Percentiles rank a stretch among this genome's conserved stretches.
Evolutionary conservation across 352 stramenopile genomes (phyloP).

Genomic region (Phytophthora tentaculata): DNA sequence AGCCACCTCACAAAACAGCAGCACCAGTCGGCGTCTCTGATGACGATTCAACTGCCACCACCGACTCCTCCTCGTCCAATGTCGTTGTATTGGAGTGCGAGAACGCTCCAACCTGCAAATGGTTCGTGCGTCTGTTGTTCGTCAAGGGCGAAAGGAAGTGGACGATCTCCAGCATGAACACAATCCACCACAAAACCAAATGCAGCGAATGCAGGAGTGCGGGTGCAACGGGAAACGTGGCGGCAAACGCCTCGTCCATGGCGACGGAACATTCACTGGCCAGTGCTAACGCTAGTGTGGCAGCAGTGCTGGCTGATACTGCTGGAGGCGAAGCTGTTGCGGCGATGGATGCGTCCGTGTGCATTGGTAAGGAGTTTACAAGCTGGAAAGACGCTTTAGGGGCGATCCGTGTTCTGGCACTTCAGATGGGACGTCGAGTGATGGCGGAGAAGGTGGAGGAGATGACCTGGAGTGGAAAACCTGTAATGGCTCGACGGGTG

Average conservation of each 20-base stretch:
- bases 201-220: constrained; percentile 41
- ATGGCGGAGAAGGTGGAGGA: constrained; percentile 58
- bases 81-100: constrained; percentile 68
- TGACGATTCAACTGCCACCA: not conserved
- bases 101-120: constrained; percentile 72
- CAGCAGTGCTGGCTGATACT: constrained; percentile 5
- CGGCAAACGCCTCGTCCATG: constrained; percentile 28
- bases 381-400: constrained; percentile 69
- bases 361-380: constrained; percentile 51
- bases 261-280: constrained; percentile 25
- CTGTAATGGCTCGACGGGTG: constrained; percentile 54
- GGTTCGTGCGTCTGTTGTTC: constrained; percentile 72
- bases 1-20: constrained; percentile 22
- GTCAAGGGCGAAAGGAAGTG: constrained; percentile 72
- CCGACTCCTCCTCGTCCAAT: constrained; percentile 34
- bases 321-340: constrained; percentile 8
- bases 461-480: constrained; percentile 51
- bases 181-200: constrained; percentile 66
- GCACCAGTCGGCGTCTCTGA: constrained; percentile 9
- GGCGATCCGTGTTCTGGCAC: constrained; percentile 56
- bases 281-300: constrained; percentile 15
- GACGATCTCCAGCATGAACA: constrained; percentile 80
- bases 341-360: constrained; percentile 40
- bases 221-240: not conserved
- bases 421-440: constrained; percentile 62